These are phyloP conservation scores for Xylogone sp. DNA, from an alignment of 2,329 filamentous ascomycete species.

Conservation along the genomic window DNA sequence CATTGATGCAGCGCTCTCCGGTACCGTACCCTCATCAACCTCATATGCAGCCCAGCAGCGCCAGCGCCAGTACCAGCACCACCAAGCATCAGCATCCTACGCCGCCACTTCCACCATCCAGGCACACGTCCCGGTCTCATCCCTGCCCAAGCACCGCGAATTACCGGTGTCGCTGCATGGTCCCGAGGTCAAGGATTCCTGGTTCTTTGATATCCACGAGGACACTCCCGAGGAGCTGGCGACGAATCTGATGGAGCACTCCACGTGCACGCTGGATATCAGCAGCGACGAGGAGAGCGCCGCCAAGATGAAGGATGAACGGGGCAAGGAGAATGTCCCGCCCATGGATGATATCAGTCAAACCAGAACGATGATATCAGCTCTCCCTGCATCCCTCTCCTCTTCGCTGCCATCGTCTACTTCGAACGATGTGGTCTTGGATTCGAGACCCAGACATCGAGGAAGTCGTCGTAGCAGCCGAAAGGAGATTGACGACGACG, in stretches of 20 bases:
- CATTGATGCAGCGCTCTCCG: constrained; percentile 77
- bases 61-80: constrained; percentile 21
- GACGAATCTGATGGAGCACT: constrained; percentile 89
- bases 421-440: constrained; percentile 22
- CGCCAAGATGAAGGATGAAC: constrained; percentile 51
- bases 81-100: constrained; percentile 19
- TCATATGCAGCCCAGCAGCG: constrained; percentile 44
- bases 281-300: constrained; percentile 76
- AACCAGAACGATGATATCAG: constrained; percentile 32
- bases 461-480: constrained; percentile 21
- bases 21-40: constrained; percentile 62
- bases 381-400: constrained; percentile 8
- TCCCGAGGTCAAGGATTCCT: constrained; percentile 57
- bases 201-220: constrained; percentile 94
- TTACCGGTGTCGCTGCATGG: constrained; percentile 32
- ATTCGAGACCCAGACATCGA: constrained; percentile 28
- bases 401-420: constrained; percentile 4
- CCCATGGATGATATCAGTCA: constrained; percentile 64
- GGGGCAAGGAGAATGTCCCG: constrained; percentile 91
- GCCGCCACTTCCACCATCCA: constrained; percentile 10
- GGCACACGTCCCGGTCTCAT: background rate
- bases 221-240: constrained; percentile 88
- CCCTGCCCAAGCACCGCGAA: constrained; percentile 5
- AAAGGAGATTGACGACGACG: constrained; percentile 46
- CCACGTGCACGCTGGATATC: constrained; percentile 81